Evolutionary conservation across 768 basidiomycete species (phyloP).

Genomic region (Neoboletus subvelutipes): DNA sequence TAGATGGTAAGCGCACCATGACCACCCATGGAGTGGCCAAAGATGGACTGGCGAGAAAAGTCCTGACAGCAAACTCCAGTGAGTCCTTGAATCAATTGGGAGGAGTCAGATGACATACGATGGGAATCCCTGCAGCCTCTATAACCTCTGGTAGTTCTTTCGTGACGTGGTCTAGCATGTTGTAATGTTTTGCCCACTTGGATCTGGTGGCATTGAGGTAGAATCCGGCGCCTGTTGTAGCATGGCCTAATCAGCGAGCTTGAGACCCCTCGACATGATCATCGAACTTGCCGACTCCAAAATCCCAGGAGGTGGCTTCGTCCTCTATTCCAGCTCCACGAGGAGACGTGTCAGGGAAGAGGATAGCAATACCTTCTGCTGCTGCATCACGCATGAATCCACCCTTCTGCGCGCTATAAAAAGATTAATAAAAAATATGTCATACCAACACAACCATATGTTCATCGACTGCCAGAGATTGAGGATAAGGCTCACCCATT

Average conservation of each 20-base stretch:
- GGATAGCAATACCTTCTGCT: conserved; percentile 80
- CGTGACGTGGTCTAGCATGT: conserved; percentile 86
- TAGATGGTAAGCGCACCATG: conserved; percentile 93
- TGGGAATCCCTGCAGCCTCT: conserved; percentile 66
- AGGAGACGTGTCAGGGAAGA: conserved; percentile 94
- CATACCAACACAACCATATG: not conserved
- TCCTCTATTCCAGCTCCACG: conserved; percentile 85
- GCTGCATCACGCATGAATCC: conserved; percentile 85
- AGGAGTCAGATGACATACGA: conserved; percentile 49
- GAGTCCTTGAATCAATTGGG: not conserved
- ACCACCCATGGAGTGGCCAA: conserved; percentile 98
- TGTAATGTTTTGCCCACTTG: conserved; percentile 72
- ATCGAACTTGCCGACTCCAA: conserved; percentile 65
- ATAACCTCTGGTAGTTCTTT: conserved; percentile 83
- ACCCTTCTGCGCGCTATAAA: conserved; percentile 84
- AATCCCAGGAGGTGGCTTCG: conserved; percentile 84
- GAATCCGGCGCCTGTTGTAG: conserved; percentile 73
- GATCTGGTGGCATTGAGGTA: conserved; percentile 88
- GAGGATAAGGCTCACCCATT: conserved; percentile 61
- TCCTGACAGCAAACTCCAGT: conserved; percentile 52
- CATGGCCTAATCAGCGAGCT: conserved; percentile 1
- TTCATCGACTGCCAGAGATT: not conserved
- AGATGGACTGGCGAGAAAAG: conserved; percentile 78
- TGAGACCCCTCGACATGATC: not conserved
- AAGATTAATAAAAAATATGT: not conserved